Percentiles rank a stretch among this genome's conserved stretches.
Conservation (phyloP, 148 eudicot species). For the Diospyros lotus region DNA sequence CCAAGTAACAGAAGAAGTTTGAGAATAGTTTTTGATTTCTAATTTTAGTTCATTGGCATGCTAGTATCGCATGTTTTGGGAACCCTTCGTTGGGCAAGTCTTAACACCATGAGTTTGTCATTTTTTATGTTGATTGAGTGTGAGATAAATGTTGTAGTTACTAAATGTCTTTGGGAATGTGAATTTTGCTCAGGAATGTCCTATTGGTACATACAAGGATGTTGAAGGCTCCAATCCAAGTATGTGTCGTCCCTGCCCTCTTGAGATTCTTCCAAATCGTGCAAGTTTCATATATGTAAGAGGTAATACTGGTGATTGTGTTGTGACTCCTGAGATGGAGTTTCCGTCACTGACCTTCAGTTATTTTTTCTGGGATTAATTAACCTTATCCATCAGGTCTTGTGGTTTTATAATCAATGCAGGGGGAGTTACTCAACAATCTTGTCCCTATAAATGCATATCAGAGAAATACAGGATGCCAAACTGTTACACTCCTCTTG, state of each 20-base stretch:
- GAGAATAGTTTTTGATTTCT: not conserved
- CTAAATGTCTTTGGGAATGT: not conserved
- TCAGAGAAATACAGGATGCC: slow-evolving; percentile 81
- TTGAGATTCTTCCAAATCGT: slow-evolving; percentile 62
- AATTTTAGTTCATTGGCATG: not conserved
- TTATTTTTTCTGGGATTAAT: not conserved
- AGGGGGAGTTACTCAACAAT: slow-evolving; percentile 67
- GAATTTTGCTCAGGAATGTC: slow-evolving; percentile 57
- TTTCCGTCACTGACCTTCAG: not conserved
- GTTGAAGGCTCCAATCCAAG: slow-evolving; percentile 60
- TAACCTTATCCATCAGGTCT: slow-evolving; percentile 8
- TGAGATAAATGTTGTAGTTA: not conserved
- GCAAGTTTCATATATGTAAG: slow-evolving; percentile 60
- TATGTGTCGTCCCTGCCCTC: slow-evolving; percentile 63
- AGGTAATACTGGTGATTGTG: slow-evolving; percentile 40
- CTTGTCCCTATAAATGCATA: slow-evolving; percentile 73
- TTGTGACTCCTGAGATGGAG: slow-evolving; percentile 1
- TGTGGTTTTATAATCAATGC: slow-evolving; percentile 13
- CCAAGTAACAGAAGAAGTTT: too few species aligned
- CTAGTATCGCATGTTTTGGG: not conserved
- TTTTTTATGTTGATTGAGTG: not conserved
- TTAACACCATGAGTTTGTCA: not conserved
- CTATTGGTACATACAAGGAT: slow-evolving; percentile 77
- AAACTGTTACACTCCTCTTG: slow-evolving; percentile 79
- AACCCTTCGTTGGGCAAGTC: not conserved